Base-by-base conservation (phyloP, 2,329 filamentous ascomycete genomes). In the Trichocomaceae sp. region DNA sequence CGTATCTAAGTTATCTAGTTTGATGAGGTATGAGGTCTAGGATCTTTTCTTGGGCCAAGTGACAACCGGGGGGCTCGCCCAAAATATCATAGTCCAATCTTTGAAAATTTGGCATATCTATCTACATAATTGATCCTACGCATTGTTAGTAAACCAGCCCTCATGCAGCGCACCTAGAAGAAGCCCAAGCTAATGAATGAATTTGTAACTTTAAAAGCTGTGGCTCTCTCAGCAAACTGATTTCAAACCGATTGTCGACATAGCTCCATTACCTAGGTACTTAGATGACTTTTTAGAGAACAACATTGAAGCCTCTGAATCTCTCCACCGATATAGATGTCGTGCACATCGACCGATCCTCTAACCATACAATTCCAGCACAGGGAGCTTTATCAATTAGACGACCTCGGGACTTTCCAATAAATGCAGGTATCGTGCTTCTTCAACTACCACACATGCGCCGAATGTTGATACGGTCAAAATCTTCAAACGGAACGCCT, bases 401-500 rank as follows among this genome's bases (percentile, higher is more conserved):
- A 35, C 15, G n/a, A n/a, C n/a, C n/a, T n/a, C n/a, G n/a, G n/a
- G 29, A 2, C 12, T 33, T 10, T 33, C 12, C 2, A 33, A 9
- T 35, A 35, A 35, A 35, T 13, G 31, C 31, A 35, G 31, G 12
- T 13, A 35, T 35, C 13, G 12, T 13, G 31, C 31, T 13, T 35
- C 31, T 35, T 15, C 56, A 47, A 35, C 31, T 3, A 35, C 31
- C 9, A 54, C 45, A 3, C 17, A 23, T 23, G 7, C n/a, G 20
- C 51, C 51, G 31, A 48, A 54, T 47, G 47, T 48, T 1, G 10
- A 53, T 39, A 5, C 47, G 13, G 12, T 48, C 31, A 9, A 44
- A 45, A 1, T 53, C 20, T 13, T 42, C 22, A 35, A 48, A 53
- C 3, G n/a, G 37, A 35, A 52, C 31, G 2, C 42, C n/a, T 29